These are phyloP conservation scores for Scenedesmus sp. DNA, from an alignment of 163 green algal genomes.

Conservation along the genomic window DNA sequence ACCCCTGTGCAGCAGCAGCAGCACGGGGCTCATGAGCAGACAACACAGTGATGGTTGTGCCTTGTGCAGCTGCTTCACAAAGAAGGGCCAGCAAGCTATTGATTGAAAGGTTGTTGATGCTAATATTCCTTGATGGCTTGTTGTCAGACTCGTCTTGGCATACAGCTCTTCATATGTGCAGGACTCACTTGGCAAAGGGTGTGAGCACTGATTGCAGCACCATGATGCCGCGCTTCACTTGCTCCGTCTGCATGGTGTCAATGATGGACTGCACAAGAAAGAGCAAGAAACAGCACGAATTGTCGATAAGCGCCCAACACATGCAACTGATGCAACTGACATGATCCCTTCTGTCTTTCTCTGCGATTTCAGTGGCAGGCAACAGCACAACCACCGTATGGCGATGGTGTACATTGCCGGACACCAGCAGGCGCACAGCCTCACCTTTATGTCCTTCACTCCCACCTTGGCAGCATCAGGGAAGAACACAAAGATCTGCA, in stretches of 20 bases:
- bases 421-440: background rate
- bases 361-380: too few species aligned
- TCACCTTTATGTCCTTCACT: constrained; percentile 96
- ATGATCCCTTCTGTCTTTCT: too few species aligned
- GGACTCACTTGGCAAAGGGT: constrained; percentile 87
- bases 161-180: too few species aligned
- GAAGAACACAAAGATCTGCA: constrained; percentile 98
- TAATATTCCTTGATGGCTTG: too few species aligned
- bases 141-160: too few species aligned
- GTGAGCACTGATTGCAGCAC: constrained; percentile 91
- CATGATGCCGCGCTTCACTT: constrained; percentile 91
- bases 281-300: background rate
- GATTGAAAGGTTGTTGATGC: too few species aligned
- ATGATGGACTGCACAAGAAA: constrained; percentile 20
- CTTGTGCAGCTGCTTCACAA: too few species aligned
- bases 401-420: background rate
- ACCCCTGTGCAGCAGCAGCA: constrained; percentile 10
- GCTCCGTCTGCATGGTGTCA: constrained; percentile 89
- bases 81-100: too few species aligned
- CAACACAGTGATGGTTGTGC: too few species aligned
- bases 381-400: background rate
- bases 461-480: constrained; percentile 95
- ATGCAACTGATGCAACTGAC: too few species aligned
- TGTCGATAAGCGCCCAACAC: background rate
- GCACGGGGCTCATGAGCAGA: background rate